Evolutionary conservation across 495 filamentous ascomycete species (phyloP), one percentile per base, ranked within the genome.

Genomic region (Lasiosphaeria miniovina): DNA sequence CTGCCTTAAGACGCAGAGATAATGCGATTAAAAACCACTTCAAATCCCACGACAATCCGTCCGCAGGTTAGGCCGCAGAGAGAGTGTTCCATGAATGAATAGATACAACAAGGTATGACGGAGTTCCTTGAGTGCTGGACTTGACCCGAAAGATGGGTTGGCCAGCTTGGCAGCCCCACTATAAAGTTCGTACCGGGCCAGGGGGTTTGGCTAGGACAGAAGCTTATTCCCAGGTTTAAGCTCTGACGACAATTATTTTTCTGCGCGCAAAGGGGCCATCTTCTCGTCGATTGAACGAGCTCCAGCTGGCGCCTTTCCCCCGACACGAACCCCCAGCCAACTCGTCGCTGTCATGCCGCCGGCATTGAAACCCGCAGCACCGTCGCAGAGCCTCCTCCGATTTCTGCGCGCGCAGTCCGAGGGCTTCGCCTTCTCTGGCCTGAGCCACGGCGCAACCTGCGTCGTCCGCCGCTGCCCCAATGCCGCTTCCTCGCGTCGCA

Each of bases 321-420:
- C 11, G 52, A 38, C n/a, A 4, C 34, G 33, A 36, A 43, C 43
- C 31, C n/a, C 53, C 33, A 38, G 9, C 36, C 15, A 45, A 14
- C 36, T 55, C 7, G 48, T 51, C 40, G 54, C 59, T 60, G 69
- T 63, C 50, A 74, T 74, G 71, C 69, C 69, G 58, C 61, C 70
- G 66, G 68, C 69, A 69, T 65, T 75, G 55, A 69, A 61, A 62
- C 61, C 53, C 34, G 51, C 71, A 68, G 80, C 74, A 49, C 87
- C 87, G n/a, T 90, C 86, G 50, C 72, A 76, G 50, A 79, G 75
- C n/a, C 75, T 88, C 3, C 77, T 90, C 59, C 80, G 78, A 38
- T 89, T 84, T 58, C 75, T 90, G 15, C 80, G 79, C 57, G 81
- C 79, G 38, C 86, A 88, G 65, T 81, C 82, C 55, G 82, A 85